These are phyloP conservation scores for Scheffersomyces lignicola DNA, from an alignment of 1,139 yeast genomes.

Conservation along the genomic window DNA sequence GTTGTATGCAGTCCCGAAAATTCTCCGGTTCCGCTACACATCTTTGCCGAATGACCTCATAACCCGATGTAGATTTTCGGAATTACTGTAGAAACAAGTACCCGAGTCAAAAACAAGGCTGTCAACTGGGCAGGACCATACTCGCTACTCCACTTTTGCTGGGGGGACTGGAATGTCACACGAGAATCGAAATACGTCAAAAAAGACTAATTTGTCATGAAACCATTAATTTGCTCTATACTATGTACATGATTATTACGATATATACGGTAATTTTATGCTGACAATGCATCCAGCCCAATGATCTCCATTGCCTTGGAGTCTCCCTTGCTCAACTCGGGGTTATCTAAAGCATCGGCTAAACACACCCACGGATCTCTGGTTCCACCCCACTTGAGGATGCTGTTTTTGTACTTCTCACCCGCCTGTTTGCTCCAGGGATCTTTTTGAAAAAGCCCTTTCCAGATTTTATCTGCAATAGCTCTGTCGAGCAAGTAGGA, in stretches of 20 bases:
- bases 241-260: background rate
- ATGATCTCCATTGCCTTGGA: constrained; percentile 71
- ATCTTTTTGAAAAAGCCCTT: constrained; percentile 61
- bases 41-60: no score
- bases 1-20: no score
- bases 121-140: no score
- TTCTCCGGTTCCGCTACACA: no score
- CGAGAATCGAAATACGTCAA: no score
- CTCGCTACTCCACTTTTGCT: no score
- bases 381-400: constrained; percentile 93
- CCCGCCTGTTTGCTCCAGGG: constrained; percentile 79
- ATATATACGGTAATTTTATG: background rate
- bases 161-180: no score
- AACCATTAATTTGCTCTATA: background rate
- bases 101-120: no score
- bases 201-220: no score
- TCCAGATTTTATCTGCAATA: constrained; percentile 86
- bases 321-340: constrained; percentile 65
- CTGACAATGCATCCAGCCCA: constrained; percentile 22
- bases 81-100: no score
- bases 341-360: constrained; percentile 71
- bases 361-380: constrained; percentile 87
- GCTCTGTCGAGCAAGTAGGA: constrained; percentile 91
- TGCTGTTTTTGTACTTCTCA: constrained; percentile 63
- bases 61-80: no score